These are phyloP conservation scores for Plantago major DNA, from an alignment of 257 asterid genomes.

Conservation along the genomic window DNA sequence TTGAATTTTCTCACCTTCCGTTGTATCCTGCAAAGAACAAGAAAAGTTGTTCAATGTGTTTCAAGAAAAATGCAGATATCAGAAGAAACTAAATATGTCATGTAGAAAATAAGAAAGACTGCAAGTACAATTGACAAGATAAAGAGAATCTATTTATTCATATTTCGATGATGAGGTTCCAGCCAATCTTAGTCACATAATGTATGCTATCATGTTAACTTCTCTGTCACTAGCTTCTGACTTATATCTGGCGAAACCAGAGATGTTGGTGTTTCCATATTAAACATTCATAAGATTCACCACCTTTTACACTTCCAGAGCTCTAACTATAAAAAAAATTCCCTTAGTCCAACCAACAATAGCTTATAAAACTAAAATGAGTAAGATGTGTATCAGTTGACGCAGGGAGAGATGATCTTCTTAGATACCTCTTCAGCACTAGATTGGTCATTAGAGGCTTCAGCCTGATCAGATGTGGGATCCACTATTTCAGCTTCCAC, in stretches of 20 bases:
- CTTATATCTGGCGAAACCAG: too few relatives aligned
- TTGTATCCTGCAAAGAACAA: constrained; percentile 29
- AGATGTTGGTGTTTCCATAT: too few relatives aligned
- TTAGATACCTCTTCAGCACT: constrained; percentile 29
- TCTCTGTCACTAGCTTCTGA: too few relatives aligned
- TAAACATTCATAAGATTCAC: too few relatives aligned
- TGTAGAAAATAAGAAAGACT: too few relatives aligned
- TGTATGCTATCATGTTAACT: too few relatives aligned
- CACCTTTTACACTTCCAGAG: background rate
- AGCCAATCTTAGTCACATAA: too few relatives aligned
- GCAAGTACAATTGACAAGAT: too few relatives aligned
- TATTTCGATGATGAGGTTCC: too few relatives aligned
- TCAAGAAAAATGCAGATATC: background rate
- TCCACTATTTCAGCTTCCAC: constrained; percentile 54
- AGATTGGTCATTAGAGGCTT: constrained; percentile 30
- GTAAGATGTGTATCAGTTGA: constrained; percentile 9
- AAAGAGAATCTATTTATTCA: too few relatives aligned
- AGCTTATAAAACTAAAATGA: background rate
- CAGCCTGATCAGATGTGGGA: constrained; percentile 28
- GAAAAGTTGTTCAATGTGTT: background rate
- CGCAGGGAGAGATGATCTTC: background rate
- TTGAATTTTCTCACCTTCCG: constrained; percentile 35
- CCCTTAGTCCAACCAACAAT: background rate
- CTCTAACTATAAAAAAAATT: background rate
- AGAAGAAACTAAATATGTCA: constrained; percentile 6